These are phyloP conservation scores for Fusarium solani-melongenae DNA, from an alignment of 2,329 filamentous ascomycete genomes.

Conservation along the genomic window DNA sequence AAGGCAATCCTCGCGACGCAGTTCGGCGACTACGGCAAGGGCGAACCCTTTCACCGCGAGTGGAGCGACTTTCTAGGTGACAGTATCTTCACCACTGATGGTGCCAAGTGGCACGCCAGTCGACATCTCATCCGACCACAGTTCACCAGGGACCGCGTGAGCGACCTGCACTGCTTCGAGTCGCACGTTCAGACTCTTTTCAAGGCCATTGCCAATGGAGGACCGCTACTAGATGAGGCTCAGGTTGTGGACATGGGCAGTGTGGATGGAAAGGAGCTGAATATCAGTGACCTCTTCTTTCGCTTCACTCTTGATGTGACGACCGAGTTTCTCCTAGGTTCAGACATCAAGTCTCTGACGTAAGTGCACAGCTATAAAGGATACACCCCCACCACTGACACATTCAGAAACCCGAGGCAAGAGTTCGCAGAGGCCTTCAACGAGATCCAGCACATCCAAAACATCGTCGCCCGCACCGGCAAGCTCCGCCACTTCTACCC, in stretches of 20 bases:
- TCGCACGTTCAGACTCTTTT: slow-evolving; percentile 80
- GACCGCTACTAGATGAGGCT: slow-evolving; percentile 66
- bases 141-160: slow-evolving; percentile 86
- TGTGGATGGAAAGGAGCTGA: slow-evolving; percentile 71
- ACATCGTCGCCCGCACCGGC: slow-evolving; percentile 72
- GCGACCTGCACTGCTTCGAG: slow-evolving; percentile 85
- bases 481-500: slow-evolving; percentile 73
- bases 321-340: slow-evolving; percentile 87
- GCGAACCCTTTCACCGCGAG: slow-evolving; percentile 76
- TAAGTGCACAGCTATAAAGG: slow-evolving; percentile 40
- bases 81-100: slow-evolving; percentile 83
- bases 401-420: slow-evolving; percentile 59
- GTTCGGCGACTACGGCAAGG: slow-evolving; percentile 87
- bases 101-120: slow-evolving; percentile 80
- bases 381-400: background rate
- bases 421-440: slow-evolving; percentile 85
- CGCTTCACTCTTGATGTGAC: slow-evolving; percentile 86
- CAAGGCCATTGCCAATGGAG: slow-evolving; percentile 70
- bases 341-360: slow-evolving; percentile 74
- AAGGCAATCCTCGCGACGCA: slow-evolving; percentile 91
- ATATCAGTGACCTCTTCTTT: slow-evolving; percentile 84
- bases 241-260: slow-evolving; percentile 72
- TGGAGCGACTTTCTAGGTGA: slow-evolving; percentile 82
- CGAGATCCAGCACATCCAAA: slow-evolving; percentile 81
- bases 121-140: slow-evolving; percentile 87